Conservation (phyloP, 352 stramenopile genomes). For the Globisporangium cystogenes region DNA sequence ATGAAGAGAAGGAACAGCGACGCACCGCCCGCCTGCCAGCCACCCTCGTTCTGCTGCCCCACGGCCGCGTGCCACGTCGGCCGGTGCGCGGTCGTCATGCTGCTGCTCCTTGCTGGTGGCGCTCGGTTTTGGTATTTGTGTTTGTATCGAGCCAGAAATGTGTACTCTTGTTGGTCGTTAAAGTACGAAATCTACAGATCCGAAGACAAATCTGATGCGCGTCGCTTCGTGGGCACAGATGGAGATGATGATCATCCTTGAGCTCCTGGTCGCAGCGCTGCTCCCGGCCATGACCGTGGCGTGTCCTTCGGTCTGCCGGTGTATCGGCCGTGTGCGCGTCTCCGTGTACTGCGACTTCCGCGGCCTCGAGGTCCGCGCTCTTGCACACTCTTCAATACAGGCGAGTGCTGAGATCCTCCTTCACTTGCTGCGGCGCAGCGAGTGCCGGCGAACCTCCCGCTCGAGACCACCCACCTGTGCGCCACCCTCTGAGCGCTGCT, state of each 20-base stretch:
- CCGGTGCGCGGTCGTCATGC: conserved; percentile 83
- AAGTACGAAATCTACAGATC: neutral
- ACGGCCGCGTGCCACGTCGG: conserved; percentile 84
- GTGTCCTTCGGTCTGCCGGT: conserved; percentile 55
- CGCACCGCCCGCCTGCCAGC: conserved; percentile 75
- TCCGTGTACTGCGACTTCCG: conserved; percentile 78
- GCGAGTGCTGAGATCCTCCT: no score
- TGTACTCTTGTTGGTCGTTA: neutral
- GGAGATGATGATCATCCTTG: neutral
- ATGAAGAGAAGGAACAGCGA: no score
- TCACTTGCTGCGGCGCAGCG: conserved; percentile 15
- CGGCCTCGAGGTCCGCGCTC: conserved; percentile 45
- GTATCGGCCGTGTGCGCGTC: conserved; percentile 54
- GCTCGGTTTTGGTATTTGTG: no score
- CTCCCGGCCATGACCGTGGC: neutral
- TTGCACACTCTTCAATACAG: no score
- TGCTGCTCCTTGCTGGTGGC: neutral
- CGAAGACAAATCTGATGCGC: neutral
- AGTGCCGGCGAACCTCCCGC: conserved; percentile 55
- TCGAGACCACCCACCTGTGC: conserved; percentile 69
- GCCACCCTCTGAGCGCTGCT: neutral
- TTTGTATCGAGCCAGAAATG: no score
- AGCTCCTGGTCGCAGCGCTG: neutral
- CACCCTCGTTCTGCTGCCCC: conserved; percentile 81
- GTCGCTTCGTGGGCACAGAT: neutral